A percentile compares a stretch with the other conserved stretches of the same genome.
Evolutionary conservation across 2,329 filamentous ascomycete species (phyloP).

Genomic region (Mollisiaceae sp.): DNA sequence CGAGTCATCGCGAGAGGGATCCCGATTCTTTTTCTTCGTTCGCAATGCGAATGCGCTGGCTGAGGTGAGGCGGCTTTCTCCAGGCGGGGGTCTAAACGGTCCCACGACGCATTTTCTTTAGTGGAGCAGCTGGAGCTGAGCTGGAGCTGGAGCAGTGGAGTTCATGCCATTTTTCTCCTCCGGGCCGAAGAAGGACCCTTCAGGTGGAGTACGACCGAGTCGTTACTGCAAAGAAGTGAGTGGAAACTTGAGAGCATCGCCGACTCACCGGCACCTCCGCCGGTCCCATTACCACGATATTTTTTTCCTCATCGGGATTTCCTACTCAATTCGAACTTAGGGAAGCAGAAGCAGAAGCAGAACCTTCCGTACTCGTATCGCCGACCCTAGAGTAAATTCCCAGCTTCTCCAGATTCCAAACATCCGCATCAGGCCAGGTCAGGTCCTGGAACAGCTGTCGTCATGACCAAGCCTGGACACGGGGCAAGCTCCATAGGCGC

Average conservation of each 20-base stretch:
- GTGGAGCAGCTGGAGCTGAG: no score
- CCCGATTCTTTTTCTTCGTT: not conserved
- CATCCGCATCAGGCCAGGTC: not conserved
- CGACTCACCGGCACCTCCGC: not conserved
- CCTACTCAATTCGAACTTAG: not conserved
- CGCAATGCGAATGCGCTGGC: not conserved
- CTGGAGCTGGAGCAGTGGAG: not conserved
- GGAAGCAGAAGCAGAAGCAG: not conserved
- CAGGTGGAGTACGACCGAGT: not conserved
- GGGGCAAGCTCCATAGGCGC: not conserved
- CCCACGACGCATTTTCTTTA: no score
- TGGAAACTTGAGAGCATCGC: not conserved
- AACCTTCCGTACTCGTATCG: not conserved
- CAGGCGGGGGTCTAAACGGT: not conserved
- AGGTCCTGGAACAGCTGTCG: no score
- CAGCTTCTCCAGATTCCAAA: not conserved
- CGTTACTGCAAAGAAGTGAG: not conserved
- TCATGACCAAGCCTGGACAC: not conserved
- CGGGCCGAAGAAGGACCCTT: slow-evolving; percentile 5
- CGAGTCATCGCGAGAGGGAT: not conserved
- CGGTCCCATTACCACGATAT: not conserved
- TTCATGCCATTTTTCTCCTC: not conserved
- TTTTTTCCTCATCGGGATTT: not conserved
- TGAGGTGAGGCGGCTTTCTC: not conserved
- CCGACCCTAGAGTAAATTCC: not conserved